Conservation (phyloP, 495 filamentous ascomycete genomes). For the Daldinia concentrica region DNA sequence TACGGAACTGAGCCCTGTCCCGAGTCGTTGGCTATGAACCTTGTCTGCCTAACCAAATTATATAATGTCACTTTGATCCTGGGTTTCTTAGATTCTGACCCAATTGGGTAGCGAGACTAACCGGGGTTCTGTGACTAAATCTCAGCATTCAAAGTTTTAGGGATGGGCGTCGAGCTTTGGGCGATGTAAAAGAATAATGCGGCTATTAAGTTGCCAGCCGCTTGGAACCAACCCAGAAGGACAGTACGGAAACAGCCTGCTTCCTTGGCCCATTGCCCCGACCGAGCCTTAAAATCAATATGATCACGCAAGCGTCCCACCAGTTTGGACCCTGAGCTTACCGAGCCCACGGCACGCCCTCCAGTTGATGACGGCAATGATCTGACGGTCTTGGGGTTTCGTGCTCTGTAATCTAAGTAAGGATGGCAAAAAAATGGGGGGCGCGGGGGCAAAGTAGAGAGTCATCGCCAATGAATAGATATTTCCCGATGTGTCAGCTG, state of each 20-base stretch:
- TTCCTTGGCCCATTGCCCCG: not conserved
- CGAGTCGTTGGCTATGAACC: conserved; percentile 5
- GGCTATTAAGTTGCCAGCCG: not conserved
- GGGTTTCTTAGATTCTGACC: conserved; percentile 11
- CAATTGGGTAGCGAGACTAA: conserved; percentile 12
- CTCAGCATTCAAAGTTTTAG: not conserved
- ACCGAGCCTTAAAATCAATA: conserved; percentile 7
- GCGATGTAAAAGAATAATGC: not conserved
- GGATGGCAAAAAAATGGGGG: conserved; percentile 20
- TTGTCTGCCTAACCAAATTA: not conserved
- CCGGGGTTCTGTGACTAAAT: not conserved
- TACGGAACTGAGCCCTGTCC: conserved; percentile 10
- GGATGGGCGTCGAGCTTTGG: not conserved
- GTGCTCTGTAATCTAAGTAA: conserved; percentile 21
- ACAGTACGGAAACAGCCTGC: not conserved
- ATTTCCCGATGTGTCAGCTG: conserved; percentile 20
- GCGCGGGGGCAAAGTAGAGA: conserved; percentile 14
- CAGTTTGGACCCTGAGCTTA: conserved; percentile 40
- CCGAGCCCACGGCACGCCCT: conserved; percentile 36
- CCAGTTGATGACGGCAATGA: conserved; percentile 31
- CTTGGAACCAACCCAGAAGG: not conserved
- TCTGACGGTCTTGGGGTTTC: conserved; percentile 14
- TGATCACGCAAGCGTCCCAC: conserved; percentile 17
- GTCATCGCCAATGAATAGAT: conserved; percentile 13
- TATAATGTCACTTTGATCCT: not conserved